Evolutionary conservation across 73 alveolate genomes (phyloP).

Genomic region (Tetrahymena borealis): DNA sequence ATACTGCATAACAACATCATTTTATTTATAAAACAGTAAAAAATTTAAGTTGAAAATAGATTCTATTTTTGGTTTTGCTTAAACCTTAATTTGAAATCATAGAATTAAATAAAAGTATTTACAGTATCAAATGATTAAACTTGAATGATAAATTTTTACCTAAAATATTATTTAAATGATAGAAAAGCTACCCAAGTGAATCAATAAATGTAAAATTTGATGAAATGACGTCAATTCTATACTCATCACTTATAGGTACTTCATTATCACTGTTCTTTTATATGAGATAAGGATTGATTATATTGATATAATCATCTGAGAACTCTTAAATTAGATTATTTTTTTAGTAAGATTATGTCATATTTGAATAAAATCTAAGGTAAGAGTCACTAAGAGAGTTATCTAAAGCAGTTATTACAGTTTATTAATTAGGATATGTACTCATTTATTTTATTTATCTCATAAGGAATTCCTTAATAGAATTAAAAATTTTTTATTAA

Average conservation of each 20-base stretch:
- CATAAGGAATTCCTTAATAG: neutral
- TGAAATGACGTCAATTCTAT: neutral
- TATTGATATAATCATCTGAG: neutral
- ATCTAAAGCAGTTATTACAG: neutral
- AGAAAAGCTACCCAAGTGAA: neutral
- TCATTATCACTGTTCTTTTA: neutral
- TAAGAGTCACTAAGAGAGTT: neutral
- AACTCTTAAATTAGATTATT: neutral
- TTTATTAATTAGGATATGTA: neutral
- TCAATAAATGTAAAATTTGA: neutral
- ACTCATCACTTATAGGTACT: neutral
- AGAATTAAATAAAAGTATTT: no score
- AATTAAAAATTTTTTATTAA: neutral
- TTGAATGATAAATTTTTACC: neutral
- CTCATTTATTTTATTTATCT: neutral
- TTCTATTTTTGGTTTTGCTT: no score
- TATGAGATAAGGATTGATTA: neutral
- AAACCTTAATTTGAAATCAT: no score
- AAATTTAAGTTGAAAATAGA: no score
- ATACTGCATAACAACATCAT: no score
- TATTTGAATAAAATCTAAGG: neutral
- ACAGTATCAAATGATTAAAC: no score
- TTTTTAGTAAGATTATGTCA: neutral
- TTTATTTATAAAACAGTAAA: no score
- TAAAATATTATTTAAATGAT: neutral